Evolutionary conservation across 257 asterid species (phyloP).

Genomic region (Ilex asprella): DNA sequence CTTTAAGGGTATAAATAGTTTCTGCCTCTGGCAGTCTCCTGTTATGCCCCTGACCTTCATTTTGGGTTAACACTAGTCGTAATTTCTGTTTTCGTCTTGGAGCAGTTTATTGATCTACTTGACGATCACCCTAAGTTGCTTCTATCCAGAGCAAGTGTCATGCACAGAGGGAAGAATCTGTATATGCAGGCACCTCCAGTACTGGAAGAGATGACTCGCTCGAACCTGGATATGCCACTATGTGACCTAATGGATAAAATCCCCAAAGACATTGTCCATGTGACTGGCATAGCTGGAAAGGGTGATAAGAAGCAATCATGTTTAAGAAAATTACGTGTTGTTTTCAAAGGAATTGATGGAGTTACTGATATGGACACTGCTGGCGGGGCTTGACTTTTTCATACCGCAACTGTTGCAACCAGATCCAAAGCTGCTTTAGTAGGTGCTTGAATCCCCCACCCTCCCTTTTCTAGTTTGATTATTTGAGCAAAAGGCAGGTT

Average conservation of each 20-base stretch:
- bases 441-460: conserved; percentile 11
- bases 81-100: conserved; percentile 9
- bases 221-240: conserved; percentile 61
- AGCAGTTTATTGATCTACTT: conserved; percentile 78
- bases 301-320: conserved; percentile 85
- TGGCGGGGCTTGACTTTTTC: conserved; percentile 52
- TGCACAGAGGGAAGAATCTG: conserved; percentile 68
- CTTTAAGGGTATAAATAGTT: no score
- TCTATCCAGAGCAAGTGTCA: conserved; percentile 67
- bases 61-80: background rate
- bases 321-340: conserved; percentile 67
- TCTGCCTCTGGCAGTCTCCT: no score
- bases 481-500: conserved; percentile 12
- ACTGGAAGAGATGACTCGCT: conserved; percentile 86
- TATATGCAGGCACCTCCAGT: conserved; percentile 97
- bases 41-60: no score
- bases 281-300: conserved; percentile 69
- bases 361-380: conserved; percentile 72
- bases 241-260: conserved; percentile 65
- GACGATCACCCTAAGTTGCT: conserved; percentile 77
- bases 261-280: conserved; percentile 54
- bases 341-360: conserved; percentile 62
- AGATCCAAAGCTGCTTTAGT: conserved; percentile 1
- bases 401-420: background rate
- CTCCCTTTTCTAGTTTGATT: conserved; percentile 4